Conservation (phyloP, 192 early-diverging fungal genomes). For the Coemansia erecta region DNA sequence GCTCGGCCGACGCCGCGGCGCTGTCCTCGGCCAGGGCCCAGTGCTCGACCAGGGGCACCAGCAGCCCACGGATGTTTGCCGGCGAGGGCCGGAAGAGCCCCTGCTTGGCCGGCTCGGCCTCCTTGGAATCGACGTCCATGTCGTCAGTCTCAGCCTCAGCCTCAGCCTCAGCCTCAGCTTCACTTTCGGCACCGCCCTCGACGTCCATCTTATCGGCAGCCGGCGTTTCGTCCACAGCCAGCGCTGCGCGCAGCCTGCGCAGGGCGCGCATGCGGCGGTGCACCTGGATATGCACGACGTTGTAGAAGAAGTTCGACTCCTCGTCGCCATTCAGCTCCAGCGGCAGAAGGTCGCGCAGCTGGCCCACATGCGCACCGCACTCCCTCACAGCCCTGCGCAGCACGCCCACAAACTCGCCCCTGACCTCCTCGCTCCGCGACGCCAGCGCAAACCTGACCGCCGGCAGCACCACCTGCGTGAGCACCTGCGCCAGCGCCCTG, state of each 20-base stretch:
- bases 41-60: conserved; percentile 84
- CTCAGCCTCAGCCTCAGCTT: too few relatives aligned
- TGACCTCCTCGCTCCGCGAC: conserved; percentile 29
- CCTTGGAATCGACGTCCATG: conserved; percentile 43
- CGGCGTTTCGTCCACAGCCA: conserved; percentile 13
- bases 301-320: conserved; percentile 91
- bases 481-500: conserved; percentile 9
- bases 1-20: conserved; percentile 63
- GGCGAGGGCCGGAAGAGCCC: conserved; percentile 22
- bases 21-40: conserved; percentile 77
- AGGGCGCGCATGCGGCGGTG: conserved; percentile 89
- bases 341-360: conserved; percentile 37
- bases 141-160: conserved; percentile 1
- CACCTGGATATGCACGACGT: conserved; percentile 92
- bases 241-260: conserved; percentile 61
- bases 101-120: too few relatives aligned
- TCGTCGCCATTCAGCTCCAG: conserved; percentile 41
- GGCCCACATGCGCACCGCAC: conserved; percentile 33
- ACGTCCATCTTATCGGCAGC: too few relatives aligned
- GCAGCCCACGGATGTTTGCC: conserved; percentile 44
- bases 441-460: conserved; percentile 38
- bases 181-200: background rate
- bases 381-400: conserved; percentile 34
- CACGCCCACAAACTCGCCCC: conserved; percentile 36
- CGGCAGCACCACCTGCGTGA: conserved; percentile 31